phyloP scores from a whole-genome alignment of 352 stramenopile species.

The Phytophthora palmivora region DNA sequence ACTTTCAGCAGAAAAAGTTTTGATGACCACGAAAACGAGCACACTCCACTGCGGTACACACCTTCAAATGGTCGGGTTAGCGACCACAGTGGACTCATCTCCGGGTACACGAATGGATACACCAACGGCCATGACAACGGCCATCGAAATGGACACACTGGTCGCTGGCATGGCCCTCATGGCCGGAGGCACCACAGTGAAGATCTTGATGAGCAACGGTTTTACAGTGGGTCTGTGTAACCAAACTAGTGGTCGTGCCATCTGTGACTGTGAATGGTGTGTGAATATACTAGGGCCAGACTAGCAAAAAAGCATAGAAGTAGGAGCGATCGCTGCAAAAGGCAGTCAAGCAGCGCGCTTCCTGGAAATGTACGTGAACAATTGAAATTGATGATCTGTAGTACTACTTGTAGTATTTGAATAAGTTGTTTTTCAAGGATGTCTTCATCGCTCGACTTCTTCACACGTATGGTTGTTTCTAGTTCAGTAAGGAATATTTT shows the following conservation, averaged over 20 bases:
- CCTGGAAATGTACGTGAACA: slow-evolving; percentile 35
- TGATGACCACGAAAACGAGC: slow-evolving; percentile 55
- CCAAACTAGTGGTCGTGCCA: too few relatives aligned
- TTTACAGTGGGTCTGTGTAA: slow-evolving; percentile 44
- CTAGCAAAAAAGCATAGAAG: slow-evolving; percentile 35
- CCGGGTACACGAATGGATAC: slow-evolving; percentile 25
- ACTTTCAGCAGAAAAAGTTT: slow-evolving; percentile 52
- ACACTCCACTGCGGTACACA: slow-evolving; percentile 45
- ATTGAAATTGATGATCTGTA: slow-evolving; percentile 32
- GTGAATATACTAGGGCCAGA: slow-evolving; percentile 31
- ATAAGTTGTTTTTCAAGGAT: slow-evolving; percentile 7
- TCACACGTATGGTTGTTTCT: too few relatives aligned
- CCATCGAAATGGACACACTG: slow-evolving; percentile 25
- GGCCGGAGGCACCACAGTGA: slow-evolving; percentile 30
- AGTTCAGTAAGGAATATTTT: too few relatives aligned
- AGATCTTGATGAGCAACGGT: slow-evolving; percentile 35
- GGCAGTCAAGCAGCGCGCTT: too few relatives aligned
- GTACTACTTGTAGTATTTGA: slow-evolving; percentile 29
- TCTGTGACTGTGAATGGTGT: slow-evolving; percentile 1
- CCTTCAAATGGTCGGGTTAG: slow-evolving; percentile 29
- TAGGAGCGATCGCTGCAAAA: slow-evolving; percentile 25
- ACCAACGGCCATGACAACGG: slow-evolving; percentile 22
- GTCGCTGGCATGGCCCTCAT: slow-evolving; percentile 29
- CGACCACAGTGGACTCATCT: slow-evolving; percentile 24
- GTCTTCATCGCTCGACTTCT: too few relatives aligned